Base-by-base conservation (phyloP, 768 basidiomycete genomes). In the Cystofilobasidium capitatum region DNA sequence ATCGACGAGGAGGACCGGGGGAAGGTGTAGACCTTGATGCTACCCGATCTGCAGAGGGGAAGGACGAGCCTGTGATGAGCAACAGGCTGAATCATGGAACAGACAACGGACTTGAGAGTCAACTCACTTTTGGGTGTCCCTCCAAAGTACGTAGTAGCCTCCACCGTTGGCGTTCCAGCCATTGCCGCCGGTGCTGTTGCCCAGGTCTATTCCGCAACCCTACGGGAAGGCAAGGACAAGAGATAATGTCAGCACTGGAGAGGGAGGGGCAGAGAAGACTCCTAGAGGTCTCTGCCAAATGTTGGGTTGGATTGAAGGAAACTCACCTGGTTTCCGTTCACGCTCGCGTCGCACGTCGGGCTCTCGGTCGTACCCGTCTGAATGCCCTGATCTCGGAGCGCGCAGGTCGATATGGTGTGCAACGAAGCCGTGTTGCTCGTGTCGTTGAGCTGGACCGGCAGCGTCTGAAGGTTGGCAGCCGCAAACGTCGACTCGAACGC, bases 11-110 rank as follows among this genome's bases (percentile, higher is more conserved):
- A 80, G 73, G 78, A 69, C 45, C 84, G 78, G 20, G 82, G 73
- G 83, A 83, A 86, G 74, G 84, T 87, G 82, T 84, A 88, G 36
- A 86, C 74, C 63, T 78, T 80, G 44, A 88, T 78, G 31, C 84
- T 83, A 5, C 74, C 76, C 3, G 67, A 64, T n/a, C 61, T 68
- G n/a, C n/a, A 49, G 47, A 10, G 24, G 47, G 20, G 10, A 4
- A 16, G 13, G 29, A 20, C 47, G 47, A 24, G 47, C n/a, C 3
- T 9, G 14, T 49, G n/a, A n/a, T n/a, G n/a, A n/a, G 24, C 17
- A 16, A 26, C 22, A 37, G 22, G 9, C 22, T 36, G n/a, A 55
- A 12, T 10, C 9, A 61, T 8, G 35, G 9, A 29, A 31, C 51
- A 55, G 29, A n/a, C 29, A 33, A 49, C 24, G 61, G 29, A 24